Percentiles rank a stretch among this genome's conserved stretches.
Conservation (phyloP, 140 eudicot genomes). For the Stevia rebaudiana region DNA sequence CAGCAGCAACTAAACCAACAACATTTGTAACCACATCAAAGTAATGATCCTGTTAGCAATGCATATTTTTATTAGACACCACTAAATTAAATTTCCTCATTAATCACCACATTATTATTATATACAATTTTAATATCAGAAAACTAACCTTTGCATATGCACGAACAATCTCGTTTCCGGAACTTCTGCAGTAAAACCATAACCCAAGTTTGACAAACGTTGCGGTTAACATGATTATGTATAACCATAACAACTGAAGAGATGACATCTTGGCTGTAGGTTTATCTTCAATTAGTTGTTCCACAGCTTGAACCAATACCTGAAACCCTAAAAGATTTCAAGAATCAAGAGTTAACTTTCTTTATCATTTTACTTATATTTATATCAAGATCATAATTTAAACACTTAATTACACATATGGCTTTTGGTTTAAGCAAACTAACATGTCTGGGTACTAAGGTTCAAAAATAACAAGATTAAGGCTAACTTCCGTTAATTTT, state of each 20-base stretch:
- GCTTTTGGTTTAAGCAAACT: too few species aligned
- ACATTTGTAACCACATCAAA: constrained; percentile 89
- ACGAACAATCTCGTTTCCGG: constrained; percentile 77
- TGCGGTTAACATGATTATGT: constrained; percentile 69
- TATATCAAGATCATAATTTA: too few species aligned
- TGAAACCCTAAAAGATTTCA: constrained; percentile 77
- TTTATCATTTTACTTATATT: too few species aligned
- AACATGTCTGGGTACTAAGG: too few species aligned
- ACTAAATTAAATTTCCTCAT: too few species aligned
- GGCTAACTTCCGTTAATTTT: too few species aligned
- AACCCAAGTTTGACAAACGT: constrained; percentile 63
- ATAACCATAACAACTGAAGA: constrained; percentile 69
- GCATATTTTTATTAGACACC: background rate
- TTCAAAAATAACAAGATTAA: too few species aligned
- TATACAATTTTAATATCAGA: too few species aligned
- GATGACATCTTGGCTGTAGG: constrained; percentile 52
- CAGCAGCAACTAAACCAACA: constrained; percentile 89
- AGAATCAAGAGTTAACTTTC: background rate
- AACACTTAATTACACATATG: too few species aligned
- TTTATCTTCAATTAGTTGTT: constrained; percentile 49
- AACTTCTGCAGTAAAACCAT: constrained; percentile 84
- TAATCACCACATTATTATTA: background rate
- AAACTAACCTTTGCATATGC: constrained; percentile 98
- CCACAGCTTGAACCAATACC: constrained; percentile 75
- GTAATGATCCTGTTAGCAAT: constrained; percentile 69